Evolutionary conservation across 2,329 filamentous ascomycete species (phyloP), one percentile per base, ranked within the genome.

Genomic region (Sclerotinia trifoliorum): DNA sequence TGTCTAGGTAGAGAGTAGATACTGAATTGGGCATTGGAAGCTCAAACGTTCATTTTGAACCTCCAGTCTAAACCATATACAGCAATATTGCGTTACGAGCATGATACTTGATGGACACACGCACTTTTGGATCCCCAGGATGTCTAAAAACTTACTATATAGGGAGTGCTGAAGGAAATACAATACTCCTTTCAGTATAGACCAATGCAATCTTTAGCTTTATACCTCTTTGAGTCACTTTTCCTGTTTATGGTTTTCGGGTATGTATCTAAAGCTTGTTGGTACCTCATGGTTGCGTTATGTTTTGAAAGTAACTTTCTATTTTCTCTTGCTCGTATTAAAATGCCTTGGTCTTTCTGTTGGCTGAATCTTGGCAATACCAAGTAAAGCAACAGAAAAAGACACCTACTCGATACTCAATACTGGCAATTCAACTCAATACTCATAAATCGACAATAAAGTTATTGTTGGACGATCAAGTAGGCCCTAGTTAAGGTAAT

Each of bases 341-440:
- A 39, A 35, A n/a, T 56, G 54, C 52, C 52, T 57, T 57, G 39
- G 26, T 48, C 26, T 48, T 48, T 24, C 42, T 48, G 57, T 35
- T 48, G 57, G 26, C 57, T 61, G 57, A 61, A 32, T 7, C 57
- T 61, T 61, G 57, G 57, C 57, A 35, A 61, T n/a, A 61, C 57
- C 26, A 61, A 48, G 57, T 48, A 10, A 10, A 61, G 57, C 17
- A n/a, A 32, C 29, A 24, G 54, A 39, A 29, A 32, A 42, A 42
- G 39, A 42, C 5, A 42, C 13, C 15, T 29, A 13, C 11, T 39
- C 39, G 8, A 35, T 10, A 35, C 35, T 35, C 35, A 6, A 35
- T 35, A 5, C 1, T 35, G 32, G 5, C 32, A 3, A 6, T 5
- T 35, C 35, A 35, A 35, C 8, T 35, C 35, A 1, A 39, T 42